Evolutionary conservation across 2,329 filamentous ascomycete species (phyloP).

Genomic region (Cladosporium sp.): DNA sequence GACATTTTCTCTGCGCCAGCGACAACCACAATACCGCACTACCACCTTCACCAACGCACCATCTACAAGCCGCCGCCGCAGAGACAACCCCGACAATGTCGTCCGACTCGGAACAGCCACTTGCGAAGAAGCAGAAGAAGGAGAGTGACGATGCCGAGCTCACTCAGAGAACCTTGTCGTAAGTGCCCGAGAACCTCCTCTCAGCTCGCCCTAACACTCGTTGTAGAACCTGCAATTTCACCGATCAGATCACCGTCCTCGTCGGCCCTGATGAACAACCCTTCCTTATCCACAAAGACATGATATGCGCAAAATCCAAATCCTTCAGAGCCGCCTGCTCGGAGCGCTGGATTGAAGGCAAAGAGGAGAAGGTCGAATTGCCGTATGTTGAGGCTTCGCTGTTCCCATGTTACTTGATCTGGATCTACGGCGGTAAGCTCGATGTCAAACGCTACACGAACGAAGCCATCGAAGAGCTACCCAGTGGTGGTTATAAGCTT

Average conservation of each 20-base stretch:
- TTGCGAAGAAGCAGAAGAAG: no score
- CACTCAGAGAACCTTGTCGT: not conserved
- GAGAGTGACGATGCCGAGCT: not conserved
- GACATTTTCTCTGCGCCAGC: no score
- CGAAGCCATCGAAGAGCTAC: no score
- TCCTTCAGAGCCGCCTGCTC: conserved; percentile 26
- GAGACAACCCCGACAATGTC: no score
- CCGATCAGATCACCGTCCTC: conserved; percentile 17
- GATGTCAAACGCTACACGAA: no score
- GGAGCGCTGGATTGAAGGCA: conserved; percentile 16
- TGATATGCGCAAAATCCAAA: conserved; percentile 20
- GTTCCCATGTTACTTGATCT: no score
- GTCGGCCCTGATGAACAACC: conserved; percentile 16
- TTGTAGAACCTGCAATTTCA: not conserved
- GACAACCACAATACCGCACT: no score
- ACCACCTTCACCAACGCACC: no score
- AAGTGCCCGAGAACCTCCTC: not conserved
- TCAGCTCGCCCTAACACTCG: not conserved
- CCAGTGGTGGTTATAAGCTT: no score
- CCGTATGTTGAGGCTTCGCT: not conserved
- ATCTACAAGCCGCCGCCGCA: no score
- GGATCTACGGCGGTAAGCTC: no score
- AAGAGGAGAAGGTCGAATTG: conserved; percentile 17
- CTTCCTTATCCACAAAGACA: conserved; percentile 26
- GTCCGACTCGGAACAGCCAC: no score